Evolutionary conservation across 495 filamentous ascomycete species (phyloP).

Genomic region (Xylaria curta): DNA sequence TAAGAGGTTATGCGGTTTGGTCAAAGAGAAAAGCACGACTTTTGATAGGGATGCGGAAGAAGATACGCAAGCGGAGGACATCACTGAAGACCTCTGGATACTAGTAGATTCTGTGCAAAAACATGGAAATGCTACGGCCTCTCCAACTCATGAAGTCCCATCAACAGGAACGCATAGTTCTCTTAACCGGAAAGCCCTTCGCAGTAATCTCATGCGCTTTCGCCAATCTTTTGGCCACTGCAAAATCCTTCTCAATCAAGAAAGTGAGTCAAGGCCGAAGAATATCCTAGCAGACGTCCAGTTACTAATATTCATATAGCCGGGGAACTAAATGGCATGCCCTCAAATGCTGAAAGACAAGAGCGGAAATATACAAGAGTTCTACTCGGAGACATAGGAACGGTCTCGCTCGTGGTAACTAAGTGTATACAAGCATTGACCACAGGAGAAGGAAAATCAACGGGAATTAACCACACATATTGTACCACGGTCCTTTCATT

Average conservation of each 20-base stretch:
- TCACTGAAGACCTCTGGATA: not conserved
- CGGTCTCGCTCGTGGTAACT: not conserved
- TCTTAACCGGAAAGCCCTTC: not conserved
- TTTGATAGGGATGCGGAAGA: not conserved
- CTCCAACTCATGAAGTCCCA: not conserved
- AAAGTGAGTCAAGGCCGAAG: not conserved
- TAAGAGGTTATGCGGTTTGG: not conserved
- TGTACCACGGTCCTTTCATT: constrained; percentile 4
- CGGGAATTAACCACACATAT: not conserved
- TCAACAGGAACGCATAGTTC: not conserved
- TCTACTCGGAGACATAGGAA: not conserved
- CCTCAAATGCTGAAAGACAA: not conserved
- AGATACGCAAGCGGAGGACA: not conserved
- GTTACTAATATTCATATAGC: not conserved
- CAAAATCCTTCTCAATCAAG: not conserved
- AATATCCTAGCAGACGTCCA: not conserved
- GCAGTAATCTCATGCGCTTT: not conserved
- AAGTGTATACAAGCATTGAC: not conserved
- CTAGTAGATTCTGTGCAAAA: not conserved
- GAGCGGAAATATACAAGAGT: not conserved
- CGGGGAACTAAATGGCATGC: not conserved
- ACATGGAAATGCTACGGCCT: not conserved
- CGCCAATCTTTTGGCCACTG: not conserved
- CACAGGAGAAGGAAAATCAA: not conserved
- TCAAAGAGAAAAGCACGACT: not conserved